Percentiles rank a stretch among this genome's conserved stretches.
phyloP scores from a whole-genome alignment of 192 early-diverging fungal species.

The Coemansia sp. region DNA sequence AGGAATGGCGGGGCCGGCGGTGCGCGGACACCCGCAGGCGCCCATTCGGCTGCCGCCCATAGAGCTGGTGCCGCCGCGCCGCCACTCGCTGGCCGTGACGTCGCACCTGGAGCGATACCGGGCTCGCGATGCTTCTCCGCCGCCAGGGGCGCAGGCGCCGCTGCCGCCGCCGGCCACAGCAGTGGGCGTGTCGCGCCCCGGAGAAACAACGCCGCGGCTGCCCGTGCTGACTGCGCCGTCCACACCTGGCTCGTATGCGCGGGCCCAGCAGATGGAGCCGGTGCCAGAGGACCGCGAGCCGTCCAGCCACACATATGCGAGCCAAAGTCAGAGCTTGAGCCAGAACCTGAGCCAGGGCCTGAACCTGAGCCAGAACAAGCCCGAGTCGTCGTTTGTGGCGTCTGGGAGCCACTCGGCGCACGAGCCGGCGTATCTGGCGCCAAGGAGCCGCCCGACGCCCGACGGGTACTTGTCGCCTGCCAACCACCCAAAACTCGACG shows the following conservation, averaged over 20 bases:
- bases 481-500: no score
- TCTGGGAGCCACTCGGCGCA: no score
- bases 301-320: not conserved
- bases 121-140: conserved; percentile 38
- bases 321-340: no score
- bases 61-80: conserved; percentile 40
- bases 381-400: no score
- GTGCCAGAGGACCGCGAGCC: conserved; percentile 25
- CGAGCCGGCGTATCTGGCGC: no score
- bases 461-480: no score
- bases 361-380: no score
- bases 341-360: no score
- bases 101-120: conserved; percentile 54
- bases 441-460: no score
- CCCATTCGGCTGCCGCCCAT: conserved; percentile 46
- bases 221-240: conserved; percentile 1
- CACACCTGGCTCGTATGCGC: not conserved
- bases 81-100: conserved; percentile 54
- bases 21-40: not conserved
- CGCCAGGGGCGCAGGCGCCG: conserved; percentile 13
- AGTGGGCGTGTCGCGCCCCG: not conserved
- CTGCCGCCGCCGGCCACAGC: not conserved
- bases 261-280: conserved; percentile 26
- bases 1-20: not conserved
- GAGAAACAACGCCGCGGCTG: not conserved